A percentile compares a stretch with the other conserved stretches of the same genome.
Evolutionary conservation across 192 early-diverging fungal species (phyloP).

Genomic region (Backusella circina): DNA sequence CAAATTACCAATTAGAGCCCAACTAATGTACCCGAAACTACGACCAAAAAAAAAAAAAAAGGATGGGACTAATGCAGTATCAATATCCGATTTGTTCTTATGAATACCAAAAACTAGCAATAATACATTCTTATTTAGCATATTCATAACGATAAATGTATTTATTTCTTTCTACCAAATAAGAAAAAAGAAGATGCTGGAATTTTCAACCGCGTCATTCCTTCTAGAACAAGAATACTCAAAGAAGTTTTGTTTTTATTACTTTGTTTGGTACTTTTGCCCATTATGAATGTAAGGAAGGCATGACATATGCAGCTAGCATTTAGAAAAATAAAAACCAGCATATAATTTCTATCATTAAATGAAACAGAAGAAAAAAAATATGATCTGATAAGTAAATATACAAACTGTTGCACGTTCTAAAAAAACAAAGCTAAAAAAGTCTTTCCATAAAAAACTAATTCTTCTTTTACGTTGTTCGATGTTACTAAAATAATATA

Average conservation of each 20-base stretch:
- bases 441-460: not conserved
- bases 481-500: not conserved
- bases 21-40: slow-evolving; percentile 13
- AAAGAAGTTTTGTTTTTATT: not conserved
- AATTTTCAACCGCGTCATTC: not conserved
- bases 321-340: not conserved
- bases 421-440: not conserved
- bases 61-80: slow-evolving; percentile 6
- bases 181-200: not conserved
- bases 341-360: not conserved
- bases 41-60: not conserved
- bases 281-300: not conserved
- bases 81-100: no score
- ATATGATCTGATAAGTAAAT: not conserved
- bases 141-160: not conserved
- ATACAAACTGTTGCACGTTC: not conserved
- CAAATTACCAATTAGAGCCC: slow-evolving; percentile 14
- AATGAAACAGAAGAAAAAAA: not conserved
- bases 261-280: not conserved
- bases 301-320: not conserved
- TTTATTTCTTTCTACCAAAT: not conserved
- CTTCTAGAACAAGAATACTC: not conserved
- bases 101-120: not conserved
- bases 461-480: not conserved
- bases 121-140: not conserved